Percentiles rank a stretch among this genome's conserved stretches.
Evolutionary conservation across 78 protist species (phyloP).

Genomic region (Dictyostelium purpureum): DNA sequence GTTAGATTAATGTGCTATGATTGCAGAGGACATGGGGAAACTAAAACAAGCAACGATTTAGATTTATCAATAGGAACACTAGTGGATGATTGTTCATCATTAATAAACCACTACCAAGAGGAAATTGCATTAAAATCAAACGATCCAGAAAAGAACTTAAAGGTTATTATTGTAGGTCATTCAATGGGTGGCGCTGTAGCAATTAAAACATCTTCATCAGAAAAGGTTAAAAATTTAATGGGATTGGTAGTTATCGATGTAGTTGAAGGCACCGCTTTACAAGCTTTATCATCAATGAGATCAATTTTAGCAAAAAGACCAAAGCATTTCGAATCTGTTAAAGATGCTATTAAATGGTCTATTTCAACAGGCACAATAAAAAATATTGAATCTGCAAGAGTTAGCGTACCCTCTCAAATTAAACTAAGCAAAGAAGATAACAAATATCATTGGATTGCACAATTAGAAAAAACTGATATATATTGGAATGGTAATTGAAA

Average conservation of each 20-base stretch:
- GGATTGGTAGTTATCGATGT: constrained; percentile 90
- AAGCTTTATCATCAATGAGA: constrained; percentile 80
- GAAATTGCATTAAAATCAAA: neutral
- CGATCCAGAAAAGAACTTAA: neutral
- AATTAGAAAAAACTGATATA: constrained; percentile 76
- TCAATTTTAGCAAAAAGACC: constrained; percentile 84
- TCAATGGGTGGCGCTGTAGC: constrained; percentile 82
- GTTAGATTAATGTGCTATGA: constrained; percentile 64
- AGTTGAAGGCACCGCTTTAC: constrained; percentile 92
- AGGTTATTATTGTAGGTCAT: constrained; percentile 82
- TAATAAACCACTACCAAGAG: constrained; percentile 18
- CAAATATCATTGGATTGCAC: constrained; percentile 83
- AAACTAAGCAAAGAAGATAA: neutral
- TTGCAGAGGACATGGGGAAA: constrained; percentile 74
- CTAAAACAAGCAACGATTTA: constrained; percentile 56
- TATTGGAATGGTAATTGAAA: constrained; percentile 79
- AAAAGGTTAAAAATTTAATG: neutral
- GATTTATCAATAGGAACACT: constrained; percentile 61
- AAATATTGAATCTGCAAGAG: constrained; percentile 80
- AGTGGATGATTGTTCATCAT: constrained; percentile 25
- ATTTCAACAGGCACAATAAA: constrained; percentile 11
- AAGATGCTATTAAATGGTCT: constrained; percentile 88
- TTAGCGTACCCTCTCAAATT: constrained; percentile 84
- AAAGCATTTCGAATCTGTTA: constrained; percentile 49
- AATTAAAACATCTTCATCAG: neutral